Evolutionary conservation across 805 yeast species (phyloP), one percentile per base, ranked within the genome.

Genomic region (Yarrowia sp.): DNA sequence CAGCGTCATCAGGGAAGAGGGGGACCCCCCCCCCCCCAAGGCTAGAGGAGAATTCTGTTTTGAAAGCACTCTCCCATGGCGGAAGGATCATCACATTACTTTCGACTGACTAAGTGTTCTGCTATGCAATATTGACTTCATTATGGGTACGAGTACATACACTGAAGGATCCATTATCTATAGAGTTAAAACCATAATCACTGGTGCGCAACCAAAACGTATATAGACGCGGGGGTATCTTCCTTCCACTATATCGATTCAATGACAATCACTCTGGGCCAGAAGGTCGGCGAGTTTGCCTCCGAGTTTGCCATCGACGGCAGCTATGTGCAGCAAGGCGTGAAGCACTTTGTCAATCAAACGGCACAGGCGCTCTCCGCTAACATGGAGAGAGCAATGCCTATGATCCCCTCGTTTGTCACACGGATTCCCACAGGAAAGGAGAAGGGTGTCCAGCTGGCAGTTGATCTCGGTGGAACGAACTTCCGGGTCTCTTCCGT

Each of bases 381-480:
- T 36, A 52, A 73, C 49, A 69, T 71, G 22, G 74, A 73, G 55
- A 72, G 76, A 35, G 79, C 79, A 7, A 70, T 80, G 75, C 77
- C 82, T 49, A 95, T 94, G 99, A 91, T 95, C 74, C 98, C 98
- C 45, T 86, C 97, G 1, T 94, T 79, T 76, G 97, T 94, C 42
- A 91, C 97, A 9, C 83, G 85, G 11, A 84, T 91, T 69, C 99
- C 99, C 26, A 85, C 84, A 52, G 99, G 99, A 53, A 82, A 85
- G 59, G 99, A 94, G 77, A 82, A 82, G 68, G 98, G 98, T 55
- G 82, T 90, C 48, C 86, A 84, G 71, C 81, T 94, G 70, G 98
- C 98, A 68, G 97, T 95, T 5, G 98, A 94, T 76, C 83, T 94
- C 67, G 99, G 99, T 71, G 98, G 98, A 64, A 93, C 98, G 69